phyloP scores from a whole-genome alignment of 2,329 filamentous ascomycete genomes.

The Boeremia lycopersici region DNA sequence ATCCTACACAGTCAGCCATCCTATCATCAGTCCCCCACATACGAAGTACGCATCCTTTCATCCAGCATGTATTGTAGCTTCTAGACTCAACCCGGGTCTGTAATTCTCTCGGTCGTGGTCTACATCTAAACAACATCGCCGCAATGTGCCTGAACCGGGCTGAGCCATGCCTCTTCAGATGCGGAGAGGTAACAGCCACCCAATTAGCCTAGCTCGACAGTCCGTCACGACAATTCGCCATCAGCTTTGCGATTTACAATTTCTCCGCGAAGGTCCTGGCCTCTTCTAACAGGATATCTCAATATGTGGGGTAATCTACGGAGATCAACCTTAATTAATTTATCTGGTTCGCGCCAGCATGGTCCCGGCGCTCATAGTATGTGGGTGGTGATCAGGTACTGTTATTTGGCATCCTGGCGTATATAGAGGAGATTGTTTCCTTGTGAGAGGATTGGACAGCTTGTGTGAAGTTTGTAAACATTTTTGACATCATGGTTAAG shows the following conservation, averaged over 20 bases:
- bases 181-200: constrained; percentile 17
- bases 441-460: neutral
- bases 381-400: constrained; percentile 19
- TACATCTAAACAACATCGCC: neutral
- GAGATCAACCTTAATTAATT: constrained; percentile 35
- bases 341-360: constrained; percentile 29
- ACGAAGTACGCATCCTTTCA: neutral
- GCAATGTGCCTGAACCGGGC: neutral
- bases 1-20: neutral
- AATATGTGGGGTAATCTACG: constrained; percentile 28
- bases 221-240: constrained; percentile 2
- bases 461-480: neutral
- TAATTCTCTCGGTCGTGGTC: neutral
- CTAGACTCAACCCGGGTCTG: neutral
- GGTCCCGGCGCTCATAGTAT: constrained; percentile 20
- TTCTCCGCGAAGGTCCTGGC: constrained; percentile 24
- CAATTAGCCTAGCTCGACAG: constrained; percentile 7
- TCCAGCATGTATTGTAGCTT: neutral
- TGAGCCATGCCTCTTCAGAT: constrained; percentile 18
- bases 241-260: constrained; percentile 14
- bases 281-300: constrained; percentile 6
- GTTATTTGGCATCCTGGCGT: constrained; percentile 9
- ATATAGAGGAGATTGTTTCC: constrained; percentile 13
- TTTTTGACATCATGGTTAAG: constrained; percentile 27
- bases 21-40: neutral